Evolutionary conservation across 2,329 filamentous ascomycete genomes (phyloP).

Genomic region (Fusarium keratoplasticum): DNA sequence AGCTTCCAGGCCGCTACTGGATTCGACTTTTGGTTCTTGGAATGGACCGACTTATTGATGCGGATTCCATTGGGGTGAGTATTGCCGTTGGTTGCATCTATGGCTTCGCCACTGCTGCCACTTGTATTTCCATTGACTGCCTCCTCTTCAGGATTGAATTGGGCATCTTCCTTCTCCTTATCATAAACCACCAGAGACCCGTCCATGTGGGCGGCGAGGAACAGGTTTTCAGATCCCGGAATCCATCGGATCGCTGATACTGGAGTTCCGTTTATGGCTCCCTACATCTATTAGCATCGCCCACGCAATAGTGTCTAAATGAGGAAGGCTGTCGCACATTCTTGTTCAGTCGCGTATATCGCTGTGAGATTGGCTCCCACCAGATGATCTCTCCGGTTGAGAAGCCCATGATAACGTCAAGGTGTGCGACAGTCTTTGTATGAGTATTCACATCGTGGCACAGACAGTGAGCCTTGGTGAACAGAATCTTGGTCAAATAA

Average conservation of each 20-base stretch:
- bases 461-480: conserved; percentile 94
- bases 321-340: conserved; percentile 68
- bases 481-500: conserved; percentile 93
- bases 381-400: conserved; percentile 97
- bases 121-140: conserved; percentile 58
- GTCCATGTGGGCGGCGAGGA: conserved; percentile 92
- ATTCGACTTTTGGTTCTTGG: conserved; percentile 92
- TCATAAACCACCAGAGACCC: conserved; percentile 94
- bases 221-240: conserved; percentile 91
- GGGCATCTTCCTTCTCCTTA: conserved; percentile 93
- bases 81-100: conserved; percentile 49
- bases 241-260: conserved; percentile 93
- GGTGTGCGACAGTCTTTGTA: conserved; percentile 82
- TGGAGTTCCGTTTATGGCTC: conserved; percentile 86
- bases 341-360: conserved; percentile 96
- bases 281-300: conserved; percentile 59
- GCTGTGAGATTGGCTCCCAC: conserved; percentile 97
- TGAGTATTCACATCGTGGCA: conserved; percentile 91
- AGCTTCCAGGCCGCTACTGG: conserved; percentile 93
- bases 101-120: conserved; percentile 56
- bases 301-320: background rate
- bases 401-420: conserved; percentile 95
- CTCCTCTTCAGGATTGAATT: conserved; percentile 79
- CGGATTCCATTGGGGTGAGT: conserved; percentile 65
- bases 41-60: conserved; percentile 91